phyloP scores from a whole-genome alignment of 352 stramenopile genomes.

The Globisporangium canariense region DNA sequence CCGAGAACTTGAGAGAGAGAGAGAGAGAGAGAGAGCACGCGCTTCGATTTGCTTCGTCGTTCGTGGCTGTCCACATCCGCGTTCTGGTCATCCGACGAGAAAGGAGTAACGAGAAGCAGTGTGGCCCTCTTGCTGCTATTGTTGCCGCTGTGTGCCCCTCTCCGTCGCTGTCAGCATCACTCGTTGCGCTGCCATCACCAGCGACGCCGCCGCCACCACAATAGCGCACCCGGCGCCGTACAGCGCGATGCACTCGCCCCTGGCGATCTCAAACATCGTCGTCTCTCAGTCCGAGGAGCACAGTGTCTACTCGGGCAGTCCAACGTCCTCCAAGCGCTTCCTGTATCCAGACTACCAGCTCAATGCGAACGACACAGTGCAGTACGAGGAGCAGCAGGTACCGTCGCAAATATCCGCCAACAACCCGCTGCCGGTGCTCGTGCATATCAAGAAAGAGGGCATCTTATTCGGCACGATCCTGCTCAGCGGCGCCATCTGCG shows the following conservation, averaged over 20 bases:
- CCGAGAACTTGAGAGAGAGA: too few relatives aligned
- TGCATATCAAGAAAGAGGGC: conserved; percentile 35
- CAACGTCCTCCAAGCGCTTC: conserved; percentile 27
- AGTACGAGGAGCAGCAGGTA: neutral
- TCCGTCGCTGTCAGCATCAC: neutral
- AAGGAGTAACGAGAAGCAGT: neutral
- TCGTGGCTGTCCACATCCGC: neutral
- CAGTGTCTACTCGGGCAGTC: conserved; percentile 12
- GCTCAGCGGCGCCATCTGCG: conserved; percentile 18
- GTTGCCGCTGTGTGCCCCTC: neutral
- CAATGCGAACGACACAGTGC: neutral
- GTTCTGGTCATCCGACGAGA: neutral
- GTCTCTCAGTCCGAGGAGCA: conserved; percentile 38
- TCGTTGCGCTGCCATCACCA: neutral
- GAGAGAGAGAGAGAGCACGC: neutral
- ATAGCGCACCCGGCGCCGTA: conserved; percentile 6
- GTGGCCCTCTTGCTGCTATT: neutral
- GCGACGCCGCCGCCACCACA: neutral
- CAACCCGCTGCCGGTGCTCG: conserved; percentile 38
- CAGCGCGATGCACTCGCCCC: conserved; percentile 45
- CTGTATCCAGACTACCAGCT: conserved; percentile 28
- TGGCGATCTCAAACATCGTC: conserved; percentile 68
- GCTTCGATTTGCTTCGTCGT: neutral
- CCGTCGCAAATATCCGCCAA: conserved; percentile 3
- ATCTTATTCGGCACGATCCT: conserved; percentile 30